Percentiles rank a stretch among this genome's conserved stretches.
Evolutionary conservation across 1,139 yeast genomes (phyloP).

Genomic region (Scheffersomyces parashehatae): DNA sequence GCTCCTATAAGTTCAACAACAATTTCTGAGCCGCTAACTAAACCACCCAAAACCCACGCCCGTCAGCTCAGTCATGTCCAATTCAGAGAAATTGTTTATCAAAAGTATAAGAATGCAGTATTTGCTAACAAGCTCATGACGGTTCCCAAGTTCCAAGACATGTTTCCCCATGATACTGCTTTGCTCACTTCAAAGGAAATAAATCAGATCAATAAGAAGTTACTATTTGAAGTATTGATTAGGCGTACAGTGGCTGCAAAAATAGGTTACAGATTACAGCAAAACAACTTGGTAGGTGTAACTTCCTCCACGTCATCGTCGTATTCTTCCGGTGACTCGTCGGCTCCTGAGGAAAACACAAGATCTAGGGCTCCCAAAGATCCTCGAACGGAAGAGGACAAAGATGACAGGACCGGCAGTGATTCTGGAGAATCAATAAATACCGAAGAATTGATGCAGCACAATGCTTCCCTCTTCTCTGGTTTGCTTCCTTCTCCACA

Average conservation of each 20-base stretch:
- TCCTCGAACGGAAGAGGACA: background rate
- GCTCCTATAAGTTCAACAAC: conserved; percentile 1
- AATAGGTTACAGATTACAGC: conserved; percentile 35
- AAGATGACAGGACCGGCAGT: background rate
- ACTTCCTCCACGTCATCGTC: conserved; percentile 4
- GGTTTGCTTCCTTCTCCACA: conserved; percentile 43
- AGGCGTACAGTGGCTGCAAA: conserved; percentile 48
- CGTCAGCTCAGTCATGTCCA: conserved; percentile 7
- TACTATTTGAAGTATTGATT: conserved; percentile 38
- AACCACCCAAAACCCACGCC: conserved; percentile 12
- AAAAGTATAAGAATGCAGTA: conserved; percentile 29
- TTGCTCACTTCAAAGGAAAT: conserved; percentile 26
- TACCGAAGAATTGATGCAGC: conserved; percentile 34
- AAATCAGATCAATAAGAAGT: conserved; percentile 29
- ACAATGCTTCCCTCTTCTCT: conserved; percentile 33
- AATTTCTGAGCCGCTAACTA: conserved; percentile 19
- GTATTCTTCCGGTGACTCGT: conserved; percentile 1
- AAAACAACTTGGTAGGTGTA: conserved; percentile 10
- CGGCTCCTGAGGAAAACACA: background rate
- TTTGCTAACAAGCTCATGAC: conserved; percentile 19
- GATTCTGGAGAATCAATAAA: conserved; percentile 21
- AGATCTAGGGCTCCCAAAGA: background rate
- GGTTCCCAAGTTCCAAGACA: conserved; percentile 25
- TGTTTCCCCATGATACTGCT: conserved; percentile 32
- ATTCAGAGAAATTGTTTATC: conserved; percentile 12